Base-by-base conservation (phyloP, 73 alveolate genomes). In the Diophrys sp. region DNA sequence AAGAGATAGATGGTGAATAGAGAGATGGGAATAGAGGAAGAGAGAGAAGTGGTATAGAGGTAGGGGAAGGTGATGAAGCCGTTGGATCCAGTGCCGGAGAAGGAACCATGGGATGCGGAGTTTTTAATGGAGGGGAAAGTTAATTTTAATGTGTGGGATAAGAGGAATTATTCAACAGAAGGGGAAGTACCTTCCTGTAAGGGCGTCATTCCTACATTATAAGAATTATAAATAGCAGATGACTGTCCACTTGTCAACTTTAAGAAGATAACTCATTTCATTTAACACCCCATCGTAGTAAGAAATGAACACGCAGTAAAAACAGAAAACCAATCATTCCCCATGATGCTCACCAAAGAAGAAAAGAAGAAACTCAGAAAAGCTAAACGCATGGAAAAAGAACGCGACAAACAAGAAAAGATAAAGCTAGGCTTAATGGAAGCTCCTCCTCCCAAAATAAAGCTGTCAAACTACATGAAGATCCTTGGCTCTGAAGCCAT, bases 401-500 rank as follows among this genome's bases (percentile, higher is more conserved):
- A 87, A 72, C 93, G 90, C 62, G 98, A 95, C 56, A 93, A 86
- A 80, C 75, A 90, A 71, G 99, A 95, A 80, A 87, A 90, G 87
- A 80, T 93, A 2, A 93, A 87, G 67, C 79, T 95, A 29, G 99
- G 99, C 8, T 80, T 95, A 26, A 71, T 81, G 54, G 89, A 87
- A n/a, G 92, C 99, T 24, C 96, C 96, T 14, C 90, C 88, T 0
- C 97, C 98, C n/a, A 95, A 91, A 78, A 90, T 93, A n/a, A 95
- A 84, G 71, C 70, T 93, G 84, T 71, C 87, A 68, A 90, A 90
- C 73, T 84, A 84, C 84, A 90, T 95, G 97, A 88, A 87, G 76
- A 84, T 94, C 2, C 62, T 95, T 77, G 90, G 94, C 55, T 90
- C 90, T 75, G 98, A 95, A 82, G 95, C 96, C 0, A 82, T 87